These are phyloP conservation scores for Stagonosporopsis tanaceti DNA, from an alignment of 2,329 filamentous ascomycete species.

Conservation along the genomic window DNA sequence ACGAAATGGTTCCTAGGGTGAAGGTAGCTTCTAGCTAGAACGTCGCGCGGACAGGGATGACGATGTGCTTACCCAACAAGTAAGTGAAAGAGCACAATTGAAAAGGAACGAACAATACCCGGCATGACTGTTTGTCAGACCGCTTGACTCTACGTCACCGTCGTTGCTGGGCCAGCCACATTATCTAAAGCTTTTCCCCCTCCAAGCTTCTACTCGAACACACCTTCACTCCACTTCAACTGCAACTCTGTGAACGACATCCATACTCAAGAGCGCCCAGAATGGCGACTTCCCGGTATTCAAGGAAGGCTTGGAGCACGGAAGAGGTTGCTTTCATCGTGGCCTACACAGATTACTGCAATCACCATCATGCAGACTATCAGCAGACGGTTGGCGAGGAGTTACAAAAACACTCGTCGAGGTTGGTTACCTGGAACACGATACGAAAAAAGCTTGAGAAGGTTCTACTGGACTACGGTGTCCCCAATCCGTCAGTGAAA, in stretches of 20 bases:
- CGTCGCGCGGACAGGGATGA: not conserved
- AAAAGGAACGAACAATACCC: not conserved
- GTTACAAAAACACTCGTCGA: not conserved
- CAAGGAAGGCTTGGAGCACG: not conserved
- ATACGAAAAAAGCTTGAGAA: not conserved
- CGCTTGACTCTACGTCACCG: not conserved
- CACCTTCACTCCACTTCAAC: not conserved
- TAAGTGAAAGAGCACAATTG: not conserved
- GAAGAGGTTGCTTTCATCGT: slow-evolving; percentile 1
- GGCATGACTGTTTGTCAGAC: not conserved
- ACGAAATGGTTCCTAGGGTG: not conserved
- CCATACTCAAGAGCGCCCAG: not conserved
- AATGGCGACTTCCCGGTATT: not conserved
- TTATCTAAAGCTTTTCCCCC: not conserved
- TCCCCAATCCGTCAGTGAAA: too few relatives aligned
- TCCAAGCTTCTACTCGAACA: not conserved
- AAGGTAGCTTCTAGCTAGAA: not conserved
- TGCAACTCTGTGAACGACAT: not conserved
- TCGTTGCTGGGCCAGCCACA: not conserved
- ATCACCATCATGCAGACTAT: not conserved
- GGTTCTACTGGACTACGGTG: too few relatives aligned
- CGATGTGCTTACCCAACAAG: not conserved
- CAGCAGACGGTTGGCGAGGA: not conserved
- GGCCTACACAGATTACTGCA: slow-evolving; percentile 3
- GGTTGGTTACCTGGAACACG: not conserved